Evolutionary conservation across 2,329 filamentous ascomycete species (phyloP).

Genomic region (Cladobotryum protrusum): DNA sequence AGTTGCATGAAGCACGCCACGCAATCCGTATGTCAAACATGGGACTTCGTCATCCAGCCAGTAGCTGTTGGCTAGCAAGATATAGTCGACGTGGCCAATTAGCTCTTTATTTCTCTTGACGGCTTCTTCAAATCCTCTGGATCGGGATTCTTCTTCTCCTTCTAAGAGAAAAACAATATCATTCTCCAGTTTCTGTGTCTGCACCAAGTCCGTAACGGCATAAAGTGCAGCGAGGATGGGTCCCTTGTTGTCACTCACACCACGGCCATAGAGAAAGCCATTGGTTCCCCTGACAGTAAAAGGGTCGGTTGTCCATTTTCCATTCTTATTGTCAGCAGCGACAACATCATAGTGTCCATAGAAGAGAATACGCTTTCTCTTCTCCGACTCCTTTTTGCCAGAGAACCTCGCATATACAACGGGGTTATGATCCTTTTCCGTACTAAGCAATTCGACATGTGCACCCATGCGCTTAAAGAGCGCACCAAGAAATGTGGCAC

Average conservation of each 20-base stretch:
- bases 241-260: slow-evolving; percentile 97
- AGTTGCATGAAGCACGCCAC: slow-evolving; percentile 90
- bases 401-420: slow-evolving; percentile 89
- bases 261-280: slow-evolving; percentile 89
- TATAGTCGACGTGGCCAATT: slow-evolving; percentile 90
- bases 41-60: slow-evolving; percentile 96
- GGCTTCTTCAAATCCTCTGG: slow-evolving; percentile 80
- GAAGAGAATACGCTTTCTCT: slow-evolving; percentile 83
- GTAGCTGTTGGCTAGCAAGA: slow-evolving; percentile 93
- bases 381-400: slow-evolving; percentile 60
- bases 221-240: slow-evolving; percentile 92
- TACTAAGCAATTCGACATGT: slow-evolving; percentile 82
- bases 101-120: slow-evolving; percentile 72
- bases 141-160: slow-evolving; percentile 93
- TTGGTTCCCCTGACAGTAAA: slow-evolving; percentile 86
- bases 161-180: slow-evolving; percentile 94
- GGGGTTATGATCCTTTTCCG: slow-evolving; percentile 73
- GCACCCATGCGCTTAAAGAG: slow-evolving; percentile 91
- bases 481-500: slow-evolving; percentile 82
- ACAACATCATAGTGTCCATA: slow-evolving; percentile 99
- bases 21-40: slow-evolving; percentile 87
- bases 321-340: slow-evolving; percentile 72
- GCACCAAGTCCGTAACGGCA: slow-evolving; percentile 81
- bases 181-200: slow-evolving; percentile 75
- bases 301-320: slow-evolving; percentile 81